Evolutionary conservation across 257 asterid genomes (phyloP), one percentile per base, ranked within the genome.

Genomic region (Nicotiana tomentosiformis): DNA sequence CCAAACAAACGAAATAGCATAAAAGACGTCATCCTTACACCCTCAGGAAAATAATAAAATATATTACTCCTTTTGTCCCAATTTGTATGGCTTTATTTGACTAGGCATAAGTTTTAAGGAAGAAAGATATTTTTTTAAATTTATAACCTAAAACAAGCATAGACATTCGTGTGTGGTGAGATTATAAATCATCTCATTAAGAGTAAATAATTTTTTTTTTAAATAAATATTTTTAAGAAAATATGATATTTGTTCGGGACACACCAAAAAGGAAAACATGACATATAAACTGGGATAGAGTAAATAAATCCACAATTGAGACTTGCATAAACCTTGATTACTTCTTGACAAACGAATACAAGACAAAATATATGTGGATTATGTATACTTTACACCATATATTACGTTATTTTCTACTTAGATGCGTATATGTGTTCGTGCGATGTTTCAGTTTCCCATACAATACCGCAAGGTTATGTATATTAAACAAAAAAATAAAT

Each of bases 261-360:
- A 6, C 7, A 37, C 46, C 7, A 39, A 10, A 53, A 53, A 49
- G 30, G 39, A 12, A 43, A 39, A 1, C 10, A 39, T 43, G 49
- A 8, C 49, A 43, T 0, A 43, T 7, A 43, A 43, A 43, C 2
- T 43, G 49, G 11, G 11, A 43, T 43, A 43, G 11, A 43, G 11
- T 43, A 43, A 43, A 43, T 37, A 37, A 5, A 37, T 37, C 83
- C 43, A 20, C 83, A 77, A 26, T 16, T 66, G 35, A 26, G 35
- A 74, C 7, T 58, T 18, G 68, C 57, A 77, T 49, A 72, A 61
- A 84, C 86, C 86, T 84, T 62, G 84, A 87, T 82, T 72, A 77
- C 83, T 53, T 10, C 53, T 65, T 74, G 93, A 90, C 96, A 89
- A 87, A 77, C 49, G 61, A 82, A 80, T 86, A 84, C 65, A 77